phyloP scores from a whole-genome alignment of 805 yeast genomes.

The Saccharomycopsis selenospora region DNA sequence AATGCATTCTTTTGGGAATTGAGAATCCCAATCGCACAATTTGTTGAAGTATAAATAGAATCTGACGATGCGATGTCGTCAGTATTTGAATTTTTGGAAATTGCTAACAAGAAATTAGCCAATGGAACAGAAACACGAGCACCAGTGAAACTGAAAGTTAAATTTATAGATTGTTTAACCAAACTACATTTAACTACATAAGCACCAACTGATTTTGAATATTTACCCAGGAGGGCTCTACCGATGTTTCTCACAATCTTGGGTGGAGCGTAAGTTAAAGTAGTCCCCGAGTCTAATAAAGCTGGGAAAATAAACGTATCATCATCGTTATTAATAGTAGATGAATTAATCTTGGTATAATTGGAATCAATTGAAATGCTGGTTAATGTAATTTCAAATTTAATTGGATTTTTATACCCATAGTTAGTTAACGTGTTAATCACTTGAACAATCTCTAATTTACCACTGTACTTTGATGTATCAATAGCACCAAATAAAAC shows the following conservation, averaged over 20 bases:
- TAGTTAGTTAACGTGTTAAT: conserved; percentile 34
- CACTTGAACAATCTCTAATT: conserved; percentile 42
- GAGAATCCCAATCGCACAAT: conserved; percentile 41
- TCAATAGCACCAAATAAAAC: conserved; percentile 70
- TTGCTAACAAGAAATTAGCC: conserved; percentile 25
- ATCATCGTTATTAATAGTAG: conserved; percentile 13
- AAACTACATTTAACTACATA: conserved; percentile 41
- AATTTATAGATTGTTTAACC: conserved; percentile 26
- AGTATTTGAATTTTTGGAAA: not conserved
- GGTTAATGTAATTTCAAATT: conserved; percentile 41
- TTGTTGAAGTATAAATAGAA: conserved; percentile 22
- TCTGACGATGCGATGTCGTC: not conserved
- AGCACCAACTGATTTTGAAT: conserved; percentile 34
- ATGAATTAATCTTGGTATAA: conserved; percentile 19
- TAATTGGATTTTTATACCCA: conserved; percentile 36
- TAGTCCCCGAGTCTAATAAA: conserved; percentile 53
- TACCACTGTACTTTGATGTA: conserved; percentile 51
- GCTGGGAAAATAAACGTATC: conserved; percentile 31
- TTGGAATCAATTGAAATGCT: conserved; percentile 25
- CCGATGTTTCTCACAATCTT: conserved; percentile 26
- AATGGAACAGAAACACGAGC: conserved; percentile 46
- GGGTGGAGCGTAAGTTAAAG: conserved; percentile 41
- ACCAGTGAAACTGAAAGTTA: conserved; percentile 54
- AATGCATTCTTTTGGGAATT: conserved; percentile 30
- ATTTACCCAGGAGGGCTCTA: conserved; percentile 29